phyloP scores from a whole-genome alignment of 805 yeast species.

The Grigorovia yakushimaensis region DNA sequence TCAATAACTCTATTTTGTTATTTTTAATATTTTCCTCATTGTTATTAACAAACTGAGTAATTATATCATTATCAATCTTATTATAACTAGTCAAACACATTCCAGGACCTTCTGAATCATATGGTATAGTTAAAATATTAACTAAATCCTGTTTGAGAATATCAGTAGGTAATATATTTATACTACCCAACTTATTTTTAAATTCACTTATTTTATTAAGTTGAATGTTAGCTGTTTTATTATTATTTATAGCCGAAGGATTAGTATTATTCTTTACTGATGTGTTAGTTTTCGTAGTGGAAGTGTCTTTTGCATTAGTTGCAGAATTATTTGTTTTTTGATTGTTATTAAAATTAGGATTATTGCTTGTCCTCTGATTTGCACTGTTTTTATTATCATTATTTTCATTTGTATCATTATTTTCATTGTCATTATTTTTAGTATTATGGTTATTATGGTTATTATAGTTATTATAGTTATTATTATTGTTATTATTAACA shows the following conservation, averaged over 20 bases:
- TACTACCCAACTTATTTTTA: not conserved
- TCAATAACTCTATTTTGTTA: conserved; percentile 5
- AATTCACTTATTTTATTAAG: not conserved
- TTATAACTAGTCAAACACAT: conserved; percentile 18
- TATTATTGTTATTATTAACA: not conserved
- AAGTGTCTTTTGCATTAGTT: too few relatives aligned
- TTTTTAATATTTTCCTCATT: conserved; percentile 8
- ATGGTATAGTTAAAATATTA: conserved; percentile 22
- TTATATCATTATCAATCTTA: conserved; percentile 19
- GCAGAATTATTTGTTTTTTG: too few relatives aligned
- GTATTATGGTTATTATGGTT: not conserved
- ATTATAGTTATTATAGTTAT: not conserved
- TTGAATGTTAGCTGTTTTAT: too few relatives aligned
- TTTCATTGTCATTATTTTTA: too few relatives aligned
- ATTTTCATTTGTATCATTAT: too few relatives aligned
- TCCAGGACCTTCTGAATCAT: conserved; percentile 15
- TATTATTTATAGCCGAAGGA: not conserved
- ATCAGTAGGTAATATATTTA: not conserved
- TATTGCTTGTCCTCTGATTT: too few relatives aligned
- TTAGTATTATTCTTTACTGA: too few relatives aligned
- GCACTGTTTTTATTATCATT: too few relatives aligned
- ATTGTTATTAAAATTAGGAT: too few relatives aligned
- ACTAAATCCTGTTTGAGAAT: conserved; percentile 23
- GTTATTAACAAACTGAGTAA: conserved; percentile 15
- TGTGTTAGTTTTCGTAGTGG: too few relatives aligned